These are phyloP conservation scores for Ceratobasidium sp. DNA, from an alignment of 1,284 basidiomycete species.

Conservation along the genomic window DNA sequence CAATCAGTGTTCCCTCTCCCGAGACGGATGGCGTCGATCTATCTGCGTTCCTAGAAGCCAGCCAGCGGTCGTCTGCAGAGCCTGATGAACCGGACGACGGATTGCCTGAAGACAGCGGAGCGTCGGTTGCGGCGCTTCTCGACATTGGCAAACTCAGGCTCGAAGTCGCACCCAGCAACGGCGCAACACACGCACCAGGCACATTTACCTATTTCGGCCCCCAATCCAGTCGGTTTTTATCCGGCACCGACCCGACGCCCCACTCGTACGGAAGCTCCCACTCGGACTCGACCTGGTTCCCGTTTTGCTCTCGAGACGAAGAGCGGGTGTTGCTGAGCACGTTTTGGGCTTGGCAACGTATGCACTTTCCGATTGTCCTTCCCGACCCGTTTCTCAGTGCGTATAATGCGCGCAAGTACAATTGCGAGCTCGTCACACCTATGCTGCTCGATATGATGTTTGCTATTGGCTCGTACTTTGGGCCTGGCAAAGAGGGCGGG, in stretches of 20 bases:
- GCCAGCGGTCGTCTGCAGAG: slow-evolving; percentile 23
- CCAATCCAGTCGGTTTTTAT: slow-evolving; percentile 23
- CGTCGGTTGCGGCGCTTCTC: not conserved
- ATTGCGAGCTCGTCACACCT: slow-evolving; percentile 18
- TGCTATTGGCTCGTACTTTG: slow-evolving; percentile 21
- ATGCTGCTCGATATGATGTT: slow-evolving; percentile 31
- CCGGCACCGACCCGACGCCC: not conserved
- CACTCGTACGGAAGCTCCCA: not conserved
- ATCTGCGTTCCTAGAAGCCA: slow-evolving; percentile 17
- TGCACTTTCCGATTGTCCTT: slow-evolving; percentile 25
- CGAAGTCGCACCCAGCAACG: slow-evolving; percentile 5
- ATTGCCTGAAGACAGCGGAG: slow-evolving; percentile 30
- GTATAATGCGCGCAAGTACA: slow-evolving; percentile 1
- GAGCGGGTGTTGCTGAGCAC: slow-evolving; percentile 12
- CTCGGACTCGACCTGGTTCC: not conserved
- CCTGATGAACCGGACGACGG: slow-evolving; percentile 19
- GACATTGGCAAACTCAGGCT: slow-evolving; percentile 25
- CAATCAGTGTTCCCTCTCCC: slow-evolving; percentile 18
- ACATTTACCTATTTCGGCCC: slow-evolving; percentile 26
- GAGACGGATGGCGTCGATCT: slow-evolving; percentile 29
- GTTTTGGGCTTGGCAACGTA: slow-evolving; percentile 29
- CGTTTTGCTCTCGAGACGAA: slow-evolving; percentile 28
- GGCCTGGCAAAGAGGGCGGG: slow-evolving; percentile 19
- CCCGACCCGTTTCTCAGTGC: slow-evolving; percentile 7
- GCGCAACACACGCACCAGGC: not conserved